Conservation (phyloP, 2,329 filamentous ascomycete genomes). For the Phialocephala sp. region DNA sequence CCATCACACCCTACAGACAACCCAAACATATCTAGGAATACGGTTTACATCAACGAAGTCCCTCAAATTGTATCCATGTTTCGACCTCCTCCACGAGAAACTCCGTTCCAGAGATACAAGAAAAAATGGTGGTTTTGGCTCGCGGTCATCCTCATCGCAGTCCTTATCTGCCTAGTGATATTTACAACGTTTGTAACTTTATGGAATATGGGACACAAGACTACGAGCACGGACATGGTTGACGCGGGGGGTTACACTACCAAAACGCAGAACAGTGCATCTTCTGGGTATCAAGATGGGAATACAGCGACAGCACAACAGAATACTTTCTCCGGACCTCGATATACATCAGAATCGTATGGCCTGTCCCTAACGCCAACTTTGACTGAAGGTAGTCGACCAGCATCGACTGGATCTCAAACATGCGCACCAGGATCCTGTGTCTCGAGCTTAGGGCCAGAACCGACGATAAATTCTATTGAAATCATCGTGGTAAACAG, state of each 20-base stretch:
- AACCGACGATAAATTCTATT: not conserved
- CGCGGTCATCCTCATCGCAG: not conserved
- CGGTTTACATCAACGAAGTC: not conserved
- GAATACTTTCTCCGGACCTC: too few relatives aligned
- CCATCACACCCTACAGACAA: not conserved
- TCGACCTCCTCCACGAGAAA: not conserved
- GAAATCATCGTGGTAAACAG: not conserved
- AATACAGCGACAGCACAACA: too few relatives aligned
- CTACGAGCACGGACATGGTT: not conserved
- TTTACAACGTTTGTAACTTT: not conserved
- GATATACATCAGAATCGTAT: too few relatives aligned
- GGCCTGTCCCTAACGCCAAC: too few relatives aligned
- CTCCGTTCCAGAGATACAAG: not conserved
- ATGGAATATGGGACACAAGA: not conserved
- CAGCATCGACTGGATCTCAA: not conserved
- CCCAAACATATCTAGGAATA: not conserved
- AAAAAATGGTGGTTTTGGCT: not conserved
- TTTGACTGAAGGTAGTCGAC: too few relatives aligned
- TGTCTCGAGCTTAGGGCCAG: not conserved
- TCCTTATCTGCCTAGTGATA: not conserved
- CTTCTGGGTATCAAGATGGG: not conserved
- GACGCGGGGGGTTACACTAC: not conserved
- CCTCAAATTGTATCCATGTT: not conserved
- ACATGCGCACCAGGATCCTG: not conserved
- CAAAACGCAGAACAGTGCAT: not conserved